Evolutionary conservation across 1,284 basidiomycete species (phyloP).

Genomic region (Chondrostereum purpureum): DNA sequence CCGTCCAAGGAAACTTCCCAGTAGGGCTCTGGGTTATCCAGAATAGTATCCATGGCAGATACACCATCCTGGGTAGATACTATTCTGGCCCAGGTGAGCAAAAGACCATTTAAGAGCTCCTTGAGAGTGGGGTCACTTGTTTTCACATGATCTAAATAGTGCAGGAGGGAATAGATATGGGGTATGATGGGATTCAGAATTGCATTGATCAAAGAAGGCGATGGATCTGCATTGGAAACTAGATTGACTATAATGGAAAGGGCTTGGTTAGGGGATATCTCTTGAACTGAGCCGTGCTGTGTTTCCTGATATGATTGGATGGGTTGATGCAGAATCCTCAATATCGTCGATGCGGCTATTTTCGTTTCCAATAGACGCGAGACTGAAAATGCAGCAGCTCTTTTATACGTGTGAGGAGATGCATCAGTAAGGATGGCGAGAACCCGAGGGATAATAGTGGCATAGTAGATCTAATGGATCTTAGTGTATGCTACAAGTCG

Average conservation of each 20-base stretch:
- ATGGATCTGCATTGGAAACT: slow-evolving; percentile 72
- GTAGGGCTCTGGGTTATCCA: slow-evolving; percentile 44
- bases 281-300: slow-evolving; percentile 18
- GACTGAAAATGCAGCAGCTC: slow-evolving; percentile 63
- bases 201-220: slow-evolving; percentile 56
- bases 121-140: slow-evolving; percentile 57
- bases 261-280: slow-evolving; percentile 17
- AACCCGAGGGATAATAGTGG: slow-evolving; percentile 46
- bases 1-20: slow-evolving; percentile 56
- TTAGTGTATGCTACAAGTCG: no score
- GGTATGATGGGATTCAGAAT: slow-evolving; percentile 66
- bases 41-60: slow-evolving; percentile 53
- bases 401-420: slow-evolving; percentile 39
- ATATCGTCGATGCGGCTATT: slow-evolving; percentile 29
- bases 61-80: slow-evolving; percentile 46
- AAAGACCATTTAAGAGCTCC: slow-evolving; percentile 50
- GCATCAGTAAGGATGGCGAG: slow-evolving; percentile 38
- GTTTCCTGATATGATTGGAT: slow-evolving; percentile 26
- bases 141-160: slow-evolving; percentile 44
- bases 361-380: slow-evolving; percentile 52
- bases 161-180: slow-evolving; percentile 59
- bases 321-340: slow-evolving; percentile 38
- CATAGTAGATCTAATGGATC: slow-evolving; percentile 68
- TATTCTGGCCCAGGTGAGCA: slow-evolving; percentile 72
- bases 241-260: slow-evolving; percentile 48